These are phyloP conservation scores for Gastrolobium villosum DNA, from an alignment of 306 rosid species.

Conservation along the genomic window DNA sequence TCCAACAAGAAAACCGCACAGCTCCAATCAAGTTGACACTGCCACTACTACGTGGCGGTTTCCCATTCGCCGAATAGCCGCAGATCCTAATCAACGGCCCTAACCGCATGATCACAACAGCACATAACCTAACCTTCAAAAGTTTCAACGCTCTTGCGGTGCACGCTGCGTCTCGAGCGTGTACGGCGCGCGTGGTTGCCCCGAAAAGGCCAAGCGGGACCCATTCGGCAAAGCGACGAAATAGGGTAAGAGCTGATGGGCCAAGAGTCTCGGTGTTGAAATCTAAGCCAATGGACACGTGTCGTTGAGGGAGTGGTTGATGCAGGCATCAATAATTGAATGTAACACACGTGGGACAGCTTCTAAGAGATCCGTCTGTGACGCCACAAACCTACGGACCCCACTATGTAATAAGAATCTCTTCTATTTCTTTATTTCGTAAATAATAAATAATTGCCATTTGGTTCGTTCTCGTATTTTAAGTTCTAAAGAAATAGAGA, in stretches of 20 bases:
- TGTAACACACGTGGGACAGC: constrained; percentile 13
- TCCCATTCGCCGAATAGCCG: neutral
- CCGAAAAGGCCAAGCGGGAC: neutral
- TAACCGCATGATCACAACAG: neutral
- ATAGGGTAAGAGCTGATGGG: neutral
- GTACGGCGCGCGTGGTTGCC: neutral
- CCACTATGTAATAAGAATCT: constrained; percentile 26
- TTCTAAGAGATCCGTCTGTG: constrained; percentile 29
- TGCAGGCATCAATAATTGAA: constrained; percentile 17
- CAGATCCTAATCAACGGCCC: constrained; percentile 6
- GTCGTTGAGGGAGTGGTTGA: neutral
- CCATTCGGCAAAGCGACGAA: constrained; percentile 1
- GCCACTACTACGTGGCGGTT: constrained; percentile 26
- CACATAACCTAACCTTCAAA: neutral
- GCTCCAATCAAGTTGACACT: no score
- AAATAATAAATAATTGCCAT: neutral
- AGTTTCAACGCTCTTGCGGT: constrained; percentile 12
- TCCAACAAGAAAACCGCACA: neutral
- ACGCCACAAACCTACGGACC: constrained; percentile 33
- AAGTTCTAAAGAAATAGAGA: neutral
- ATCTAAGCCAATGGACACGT: neutral
- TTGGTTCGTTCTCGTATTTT: neutral
- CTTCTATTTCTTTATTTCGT: neutral
- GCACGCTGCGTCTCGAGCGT: constrained; percentile 44
- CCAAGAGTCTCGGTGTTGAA: neutral